Percentiles rank a stretch among this genome's conserved stretches.
Conservation (phyloP, 345 rosid species). For the Salix koriyanagi region DNA sequence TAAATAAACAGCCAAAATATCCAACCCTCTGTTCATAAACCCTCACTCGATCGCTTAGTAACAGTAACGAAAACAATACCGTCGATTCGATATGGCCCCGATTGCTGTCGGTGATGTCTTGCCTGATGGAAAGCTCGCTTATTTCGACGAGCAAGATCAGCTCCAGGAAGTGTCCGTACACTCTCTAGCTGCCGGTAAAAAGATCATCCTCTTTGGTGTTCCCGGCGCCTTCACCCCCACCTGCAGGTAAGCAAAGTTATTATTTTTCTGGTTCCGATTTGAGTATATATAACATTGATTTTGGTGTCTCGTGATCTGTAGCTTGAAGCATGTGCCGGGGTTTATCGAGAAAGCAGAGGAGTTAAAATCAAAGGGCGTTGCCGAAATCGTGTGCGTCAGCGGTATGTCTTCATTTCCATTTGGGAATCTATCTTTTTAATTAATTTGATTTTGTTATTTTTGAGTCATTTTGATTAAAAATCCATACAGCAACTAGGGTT, state of each 20-base stretch:
- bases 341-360: constrained; percentile 84
- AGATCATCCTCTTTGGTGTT: constrained; percentile 77
- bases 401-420: constrained; percentile 35
- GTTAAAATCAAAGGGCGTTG: constrained; percentile 77
- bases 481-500: too few species aligned
- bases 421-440: not conserved
- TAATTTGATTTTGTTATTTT: too few species aligned
- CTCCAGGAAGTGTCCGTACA: constrained; percentile 70
- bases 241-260: constrained; percentile 56
- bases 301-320: constrained; percentile 9
- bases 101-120: constrained; percentile 62
- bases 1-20: too few species aligned
- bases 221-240: constrained; percentile 99
- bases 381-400: constrained; percentile 73
- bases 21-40: not conserved
- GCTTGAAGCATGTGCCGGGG: constrained; percentile 94
- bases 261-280: not conserved
- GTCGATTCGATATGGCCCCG: constrained; percentile 63
- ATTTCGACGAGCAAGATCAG: constrained; percentile 84
- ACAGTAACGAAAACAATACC: not conserved
- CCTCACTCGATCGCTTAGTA: not conserved
- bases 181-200: constrained; percentile 83
- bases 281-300: not conserved
- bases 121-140: constrained; percentile 78
- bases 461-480: too few species aligned